Evolutionary conservation across 2,329 filamentous ascomycete species (phyloP), one percentile per base, ranked within the genome.

Genomic region (Xylariaceae sp.): DNA sequence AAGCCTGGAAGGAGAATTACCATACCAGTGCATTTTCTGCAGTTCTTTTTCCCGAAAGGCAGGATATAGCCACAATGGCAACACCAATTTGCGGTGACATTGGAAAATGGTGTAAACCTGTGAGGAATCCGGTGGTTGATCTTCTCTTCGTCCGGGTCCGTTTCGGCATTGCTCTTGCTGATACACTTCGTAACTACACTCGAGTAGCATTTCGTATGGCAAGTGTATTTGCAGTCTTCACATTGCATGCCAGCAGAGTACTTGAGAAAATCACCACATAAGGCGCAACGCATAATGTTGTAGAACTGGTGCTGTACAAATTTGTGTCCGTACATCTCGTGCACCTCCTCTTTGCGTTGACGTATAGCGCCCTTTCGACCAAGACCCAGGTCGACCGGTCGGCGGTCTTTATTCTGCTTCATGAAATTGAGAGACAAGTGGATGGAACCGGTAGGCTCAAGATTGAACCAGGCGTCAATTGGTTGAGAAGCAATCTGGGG

Each of bases 181-280:
- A 99, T 99, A 78, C 95, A 99, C 76, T 99, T 99, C 62, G 95
- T 99, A 67, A 99, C 95, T 45, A 99, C 95, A 74, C 93, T 96
- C 16, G 86, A 79, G 75, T 98, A 99, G 73, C 95, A 99, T 77
- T 98, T 97, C 68, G 91, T 93, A 75, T 99, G 95, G 76, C 95
- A 99, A 40, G 93, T 98, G 77, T 98, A 98, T 77, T 98, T 98
- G 89, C 95, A 99, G 77, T 99, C 95, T 63, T 96, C 90, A 75
- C 95, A 99, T 77, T 99, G 95, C 93, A 99, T 99, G 60, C 95
- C 95, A 20, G 95, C 91, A 47, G 93, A 96, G 73, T 98, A 98
- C 73, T 98, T 99, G 77, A 99, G 88, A 71, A 99, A 98, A 65
- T 99, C 95, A 57, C 93, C 95, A 73, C 95, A 99, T 37, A 98